Evolutionary conservation across 2,329 filamentous ascomycete genomes (phyloP).

Genomic region (Chaetomiaceae sp.): DNA sequence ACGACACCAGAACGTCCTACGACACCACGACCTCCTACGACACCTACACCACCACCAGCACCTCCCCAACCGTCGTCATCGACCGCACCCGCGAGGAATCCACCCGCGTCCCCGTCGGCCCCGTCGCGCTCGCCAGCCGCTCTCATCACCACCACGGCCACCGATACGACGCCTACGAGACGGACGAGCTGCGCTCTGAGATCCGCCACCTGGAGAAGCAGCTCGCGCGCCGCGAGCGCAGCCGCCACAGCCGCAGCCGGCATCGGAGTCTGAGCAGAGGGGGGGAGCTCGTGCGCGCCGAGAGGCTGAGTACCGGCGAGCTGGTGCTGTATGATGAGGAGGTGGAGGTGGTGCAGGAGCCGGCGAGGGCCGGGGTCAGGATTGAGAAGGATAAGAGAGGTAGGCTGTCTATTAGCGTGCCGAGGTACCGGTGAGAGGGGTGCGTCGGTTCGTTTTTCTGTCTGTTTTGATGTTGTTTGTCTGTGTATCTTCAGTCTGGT

Average conservation of each 20-base stretch:
- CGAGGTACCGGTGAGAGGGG: constrained; percentile 56
- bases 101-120: constrained; percentile 35
- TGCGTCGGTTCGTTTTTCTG: constrained; percentile 34
- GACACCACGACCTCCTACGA: constrained; percentile 23
- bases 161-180: constrained; percentile 31
- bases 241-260: constrained; percentile 6
- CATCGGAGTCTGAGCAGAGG: constrained; percentile 32
- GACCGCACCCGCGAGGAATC: constrained; percentile 36
- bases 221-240: constrained; percentile 34
- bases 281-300: constrained; percentile 53
- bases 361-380: constrained; percentile 52
- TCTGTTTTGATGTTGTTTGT: constrained; percentile 6
- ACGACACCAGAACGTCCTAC: constrained; percentile 28
- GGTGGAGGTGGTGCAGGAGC: constrained; percentile 52
- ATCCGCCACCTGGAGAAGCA: constrained; percentile 68
- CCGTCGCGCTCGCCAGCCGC: constrained; percentile 30
- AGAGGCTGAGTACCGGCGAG: constrained; percentile 56
- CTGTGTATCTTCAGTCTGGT: constrained; percentile 2
- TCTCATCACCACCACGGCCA: constrained; percentile 16
- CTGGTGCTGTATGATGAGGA: constrained; percentile 60
- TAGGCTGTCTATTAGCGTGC: constrained; percentile 85
- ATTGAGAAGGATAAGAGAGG: constrained; percentile 91
- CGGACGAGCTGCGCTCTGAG: constrained; percentile 64
- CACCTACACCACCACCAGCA: constrained; percentile 27
- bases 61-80: constrained; percentile 35